Evolutionary conservation across 176 grass and related monocot species (phyloP), one percentile per base, ranked within the genome.

Genomic region (Juncus inflexus): DNA sequence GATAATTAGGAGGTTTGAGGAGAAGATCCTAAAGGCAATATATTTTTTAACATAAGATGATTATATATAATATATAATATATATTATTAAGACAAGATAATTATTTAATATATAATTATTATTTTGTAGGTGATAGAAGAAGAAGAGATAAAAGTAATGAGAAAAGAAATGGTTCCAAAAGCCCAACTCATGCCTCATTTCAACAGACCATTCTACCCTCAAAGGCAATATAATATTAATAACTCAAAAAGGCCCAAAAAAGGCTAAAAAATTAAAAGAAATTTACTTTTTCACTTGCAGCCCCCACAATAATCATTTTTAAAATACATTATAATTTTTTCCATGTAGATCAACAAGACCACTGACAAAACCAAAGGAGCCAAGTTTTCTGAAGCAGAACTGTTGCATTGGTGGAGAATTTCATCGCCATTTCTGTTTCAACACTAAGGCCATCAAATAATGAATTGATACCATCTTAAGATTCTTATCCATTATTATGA

Each of bases 151-250:
- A 96, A 88, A 73, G 62, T 83, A 65, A 90, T 88, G 91, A 83
- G 91, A 78, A 96, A 90, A 62, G 91, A 96, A 66, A 96, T 96
- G 91, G 84, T 91, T 64, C 91, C 84, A 5, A 96, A 96, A 74
- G 91, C 87, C 4, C 91, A 96, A 77, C 77, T 96, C 58, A 96
- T 96, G 91, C 87, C 91, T 76, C 78, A 76, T 37, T 96, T 91
- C 66, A 84, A 96, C 75, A 96, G 81, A 36, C 87, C 91, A 64
- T 91, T 96, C 74, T 77, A 87, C 70, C 91, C 84, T 61, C 79
- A 91, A 63, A 86, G 91, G 91, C 86, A 88, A 61, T 61, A 19
- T 61, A 88, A 61, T 61, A 19, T 61, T 61, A 61, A 11, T 19
- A 19, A 61, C 28, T 8, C 4, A 36, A 36, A 36, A 6, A 47